These are phyloP conservation scores for Brassica rapa DNA, from an alignment of 345 rosid genomes.

Conservation along the genomic window DNA sequence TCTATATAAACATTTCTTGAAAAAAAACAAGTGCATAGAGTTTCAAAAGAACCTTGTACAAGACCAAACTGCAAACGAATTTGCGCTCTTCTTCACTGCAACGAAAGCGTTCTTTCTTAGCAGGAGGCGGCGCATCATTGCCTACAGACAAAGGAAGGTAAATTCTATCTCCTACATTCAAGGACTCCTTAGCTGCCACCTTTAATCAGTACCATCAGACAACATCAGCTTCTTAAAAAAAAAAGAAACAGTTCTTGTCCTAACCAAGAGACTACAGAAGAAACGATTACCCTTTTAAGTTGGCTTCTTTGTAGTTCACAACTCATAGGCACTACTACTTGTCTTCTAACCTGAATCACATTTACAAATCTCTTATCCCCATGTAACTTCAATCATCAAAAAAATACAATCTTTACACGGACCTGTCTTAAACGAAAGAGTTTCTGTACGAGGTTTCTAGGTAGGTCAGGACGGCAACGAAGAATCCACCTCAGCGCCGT, in stretches of 20 bases:
- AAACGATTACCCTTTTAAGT: conserved; percentile 59
- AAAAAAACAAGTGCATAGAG: conserved; percentile 6
- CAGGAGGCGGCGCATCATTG: conserved; percentile 37
- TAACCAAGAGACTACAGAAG: neutral
- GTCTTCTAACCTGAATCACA: conserved; percentile 61
- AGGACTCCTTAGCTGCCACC: conserved; percentile 78
- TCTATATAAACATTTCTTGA: conserved; percentile 7
- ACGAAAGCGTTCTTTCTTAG: conserved; percentile 46
- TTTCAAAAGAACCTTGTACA: conserved; percentile 62
- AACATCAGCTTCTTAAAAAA: conserved; percentile 4
- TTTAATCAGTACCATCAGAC: conserved; percentile 47
- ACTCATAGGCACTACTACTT: conserved; percentile 36
- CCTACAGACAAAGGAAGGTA: conserved; percentile 66
- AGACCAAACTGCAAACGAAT: conserved; percentile 61
- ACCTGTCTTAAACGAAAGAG: conserved; percentile 93
- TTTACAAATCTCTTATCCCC: neutral
- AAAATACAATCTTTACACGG: neutral
- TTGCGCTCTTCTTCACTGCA: conserved; percentile 64
- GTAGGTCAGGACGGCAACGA: conserved; percentile 80
- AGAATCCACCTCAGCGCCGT: conserved; percentile 85
- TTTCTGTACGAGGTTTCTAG: conserved; percentile 83
- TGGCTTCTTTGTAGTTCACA: conserved; percentile 42
- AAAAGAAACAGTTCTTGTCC: neutral
- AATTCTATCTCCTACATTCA: conserved; percentile 73
- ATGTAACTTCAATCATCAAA: neutral